Evolutionary conservation across 176 grass and related monocot genomes (phyloP), one percentile per base, ranked within the genome.

Genomic region (Avena sativa): DNA sequence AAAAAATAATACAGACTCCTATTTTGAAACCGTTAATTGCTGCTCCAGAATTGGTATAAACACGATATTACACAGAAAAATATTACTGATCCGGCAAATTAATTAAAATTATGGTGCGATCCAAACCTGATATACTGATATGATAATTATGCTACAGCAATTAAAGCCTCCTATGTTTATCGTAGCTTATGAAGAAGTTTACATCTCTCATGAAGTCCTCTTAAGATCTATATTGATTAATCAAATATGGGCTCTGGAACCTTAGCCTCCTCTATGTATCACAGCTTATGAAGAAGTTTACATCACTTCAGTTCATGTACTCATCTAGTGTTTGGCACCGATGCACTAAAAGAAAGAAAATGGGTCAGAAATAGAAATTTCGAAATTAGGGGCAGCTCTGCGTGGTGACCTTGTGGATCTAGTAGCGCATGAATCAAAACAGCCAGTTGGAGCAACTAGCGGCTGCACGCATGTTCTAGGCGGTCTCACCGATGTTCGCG

Each of bases 101-200:
- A 21, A 26, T 58, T 73, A 67, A 28, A 51, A n/a, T 11, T 30
- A 66, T 68, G 80, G 59, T 44, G 48, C 40, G 81, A 32, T 63
- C 51, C 79, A 25, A 88, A 92, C 96, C 93, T 98, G 80, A 98
- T 98, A 60, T 96, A 98, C 65, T 98, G 97, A 79, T 96, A 98
- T 0, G 93, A 98, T 71, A 98, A 74, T 25, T 94, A 89, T 53
- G 94, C 92, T 2, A 92, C 94, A 81, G 93, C 83, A 89, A 93
- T 40, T 80, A 98, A 88, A 88, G 97, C 85, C 44, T 98, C 97
- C 85, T 96, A 92, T 43, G 92, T 94, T 72, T 98, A 96, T 59
- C 81, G 85, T 47, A 98, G 87, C 79, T 98, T 98, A 77, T 98
- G 97, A 79, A 94, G 93, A 74, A 96, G 91, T 65, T 98, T 93